A percentile compares a stretch with the other conserved stretches of the same genome.
Conservation (phyloP, 257 asterid species). For the Nemophila menziesii region DNA sequence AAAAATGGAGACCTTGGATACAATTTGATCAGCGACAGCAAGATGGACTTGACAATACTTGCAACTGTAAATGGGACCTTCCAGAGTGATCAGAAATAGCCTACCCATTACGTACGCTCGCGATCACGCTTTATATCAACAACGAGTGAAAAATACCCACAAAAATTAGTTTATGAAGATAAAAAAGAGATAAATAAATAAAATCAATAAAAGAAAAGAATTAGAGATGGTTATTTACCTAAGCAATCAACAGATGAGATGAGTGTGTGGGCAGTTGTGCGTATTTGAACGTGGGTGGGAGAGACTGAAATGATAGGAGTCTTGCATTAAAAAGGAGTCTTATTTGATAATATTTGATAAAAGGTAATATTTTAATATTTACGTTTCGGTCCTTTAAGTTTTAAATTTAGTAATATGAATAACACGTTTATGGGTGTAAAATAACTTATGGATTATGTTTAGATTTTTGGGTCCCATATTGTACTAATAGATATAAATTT, state of each 20-base stretch:
- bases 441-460: too few relatives aligned
- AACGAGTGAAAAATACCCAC: not conserved
- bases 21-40: constrained; percentile 38
- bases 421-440: too few relatives aligned
- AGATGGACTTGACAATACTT: constrained; percentile 64
- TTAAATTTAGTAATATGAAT: too few relatives aligned
- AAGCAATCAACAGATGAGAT: not conserved
- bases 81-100: constrained; percentile 43
- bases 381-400: too few relatives aligned
- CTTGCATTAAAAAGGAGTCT: too few relatives aligned
- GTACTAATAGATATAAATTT: too few relatives aligned
- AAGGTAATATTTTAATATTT: too few relatives aligned
- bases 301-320: too few relatives aligned
- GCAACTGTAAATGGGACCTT: constrained; percentile 56
- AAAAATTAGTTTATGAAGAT: not conserved
- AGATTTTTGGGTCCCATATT: too few relatives aligned
- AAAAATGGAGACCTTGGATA: constrained; percentile 44
- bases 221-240: not conserved
- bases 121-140: not conserved
- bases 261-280: not conserved
- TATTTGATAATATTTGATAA: too few relatives aligned
- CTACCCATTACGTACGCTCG: constrained; percentile 61
- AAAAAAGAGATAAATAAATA: not conserved
- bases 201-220: too few relatives aligned
- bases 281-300: not conserved